phyloP scores from a whole-genome alignment of 257 asterid genomes.

The Ballota nigra region DNA sequence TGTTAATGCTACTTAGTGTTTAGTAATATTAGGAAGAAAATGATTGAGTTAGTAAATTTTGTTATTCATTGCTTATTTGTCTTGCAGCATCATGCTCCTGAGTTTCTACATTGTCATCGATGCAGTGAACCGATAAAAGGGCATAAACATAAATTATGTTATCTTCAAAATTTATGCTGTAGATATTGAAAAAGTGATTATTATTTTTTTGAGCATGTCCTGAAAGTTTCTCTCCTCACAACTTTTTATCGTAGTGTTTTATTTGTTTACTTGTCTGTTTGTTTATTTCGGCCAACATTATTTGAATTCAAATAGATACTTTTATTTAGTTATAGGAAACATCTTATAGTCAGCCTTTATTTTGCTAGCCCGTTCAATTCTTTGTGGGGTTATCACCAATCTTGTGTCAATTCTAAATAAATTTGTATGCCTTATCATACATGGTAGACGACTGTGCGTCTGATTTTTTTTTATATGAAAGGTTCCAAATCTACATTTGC shows the following conservation, averaged over 20 bases:
- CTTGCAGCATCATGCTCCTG: background rate
- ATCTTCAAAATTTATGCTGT: background rate
- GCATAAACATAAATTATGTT: background rate
- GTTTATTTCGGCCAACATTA: background rate
- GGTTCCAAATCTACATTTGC: slow-evolving; percentile 8
- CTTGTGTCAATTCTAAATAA: background rate
- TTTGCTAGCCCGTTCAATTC: background rate
- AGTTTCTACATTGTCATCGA: slow-evolving; percentile 2
- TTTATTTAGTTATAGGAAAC: background rate
- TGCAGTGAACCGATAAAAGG: background rate
- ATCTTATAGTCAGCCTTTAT: background rate
- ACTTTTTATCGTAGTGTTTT: slow-evolving; percentile 1
- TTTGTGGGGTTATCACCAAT: background rate
- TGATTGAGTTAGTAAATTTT: background rate
- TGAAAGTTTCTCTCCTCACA: background rate
- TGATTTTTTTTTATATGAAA: background rate
- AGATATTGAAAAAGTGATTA: background rate
- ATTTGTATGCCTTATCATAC: background rate
- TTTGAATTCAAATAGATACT: background rate
- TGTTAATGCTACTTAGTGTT: background rate
- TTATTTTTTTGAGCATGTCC: background rate
- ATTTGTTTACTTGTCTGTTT: background rate
- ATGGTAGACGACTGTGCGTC: background rate
- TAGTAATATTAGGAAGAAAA: background rate
- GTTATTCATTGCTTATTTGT: background rate